phyloP scores from a whole-genome alignment of 352 stramenopile species.

The Globisporangium ultimum region DNA sequence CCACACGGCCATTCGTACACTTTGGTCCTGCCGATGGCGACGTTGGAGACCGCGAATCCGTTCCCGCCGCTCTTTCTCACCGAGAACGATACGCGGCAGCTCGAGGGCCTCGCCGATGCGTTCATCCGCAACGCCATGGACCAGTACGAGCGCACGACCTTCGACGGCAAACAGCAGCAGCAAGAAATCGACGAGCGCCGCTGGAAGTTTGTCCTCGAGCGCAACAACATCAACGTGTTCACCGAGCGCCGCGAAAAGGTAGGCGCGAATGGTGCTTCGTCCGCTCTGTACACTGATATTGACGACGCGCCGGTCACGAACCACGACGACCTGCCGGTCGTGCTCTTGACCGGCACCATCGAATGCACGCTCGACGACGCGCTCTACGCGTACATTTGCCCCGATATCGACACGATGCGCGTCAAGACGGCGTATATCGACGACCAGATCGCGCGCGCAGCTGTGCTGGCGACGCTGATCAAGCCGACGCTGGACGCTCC shows the following conservation, averaged over 20 bases:
- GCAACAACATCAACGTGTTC: constrained; percentile 33
- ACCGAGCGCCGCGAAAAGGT: constrained; percentile 20
- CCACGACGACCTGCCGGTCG: constrained; percentile 1
- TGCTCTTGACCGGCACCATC: constrained; percentile 13
- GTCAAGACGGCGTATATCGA: constrained; percentile 20
- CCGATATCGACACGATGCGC: constrained; percentile 16
- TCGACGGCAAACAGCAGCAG: constrained; percentile 6
- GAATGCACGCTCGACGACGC: constrained; percentile 19
- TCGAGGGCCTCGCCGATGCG: constrained; percentile 8
- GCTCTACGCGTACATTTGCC: constrained; percentile 25
- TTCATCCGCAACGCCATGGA: constrained; percentile 8
- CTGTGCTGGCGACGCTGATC: too few species aligned
- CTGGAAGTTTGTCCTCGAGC: constrained; percentile 12
- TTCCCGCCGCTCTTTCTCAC: constrained; percentile 13
- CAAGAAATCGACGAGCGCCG: constrained; percentile 7
- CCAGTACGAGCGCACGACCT: constrained; percentile 10
- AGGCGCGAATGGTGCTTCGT: too few species aligned
- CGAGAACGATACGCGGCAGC: constrained; percentile 5
- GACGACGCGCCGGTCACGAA: constrained; percentile 1
- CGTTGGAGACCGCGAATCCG: constrained; percentile 1
- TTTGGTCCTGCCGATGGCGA: too few species aligned
- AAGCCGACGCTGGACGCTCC: too few species aligned
- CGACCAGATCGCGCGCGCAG: constrained; percentile 19
- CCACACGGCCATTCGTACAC: too few species aligned
- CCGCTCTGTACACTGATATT: not conserved